A percentile compares a stretch with the other conserved stretches of the same genome.
phyloP scores from a whole-genome alignment of 805 yeast genomes.

The Lipomyces anomalus region DNA sequence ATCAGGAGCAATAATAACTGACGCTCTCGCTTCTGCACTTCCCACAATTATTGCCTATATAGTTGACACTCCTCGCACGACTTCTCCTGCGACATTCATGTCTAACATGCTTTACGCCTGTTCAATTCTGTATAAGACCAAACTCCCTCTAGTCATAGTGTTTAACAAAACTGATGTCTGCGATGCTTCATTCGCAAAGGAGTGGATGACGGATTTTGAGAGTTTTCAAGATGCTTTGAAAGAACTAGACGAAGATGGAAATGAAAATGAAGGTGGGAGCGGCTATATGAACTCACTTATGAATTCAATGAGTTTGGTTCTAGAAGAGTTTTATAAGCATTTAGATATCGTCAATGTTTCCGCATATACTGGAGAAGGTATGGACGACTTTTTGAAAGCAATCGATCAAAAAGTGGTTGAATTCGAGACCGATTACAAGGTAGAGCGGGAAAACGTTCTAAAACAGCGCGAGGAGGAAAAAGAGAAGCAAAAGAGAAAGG shows the following conservation, averaged over 20 bases:
- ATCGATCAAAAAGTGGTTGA: slow-evolving; percentile 86
- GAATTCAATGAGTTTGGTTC: slow-evolving; percentile 90
- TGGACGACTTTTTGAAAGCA: slow-evolving; percentile 80
- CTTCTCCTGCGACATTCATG: slow-evolving; percentile 94
- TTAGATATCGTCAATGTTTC: slow-evolving; percentile 91
- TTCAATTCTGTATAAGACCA: slow-evolving; percentile 90
- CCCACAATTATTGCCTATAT: slow-evolving; percentile 95
- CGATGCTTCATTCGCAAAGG: slow-evolving; percentile 79
- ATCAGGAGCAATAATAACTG: slow-evolving; percentile 92
- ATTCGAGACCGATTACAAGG: slow-evolving; percentile 72
- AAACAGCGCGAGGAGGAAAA: slow-evolving; percentile 74
- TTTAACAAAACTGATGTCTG: slow-evolving; percentile 91
- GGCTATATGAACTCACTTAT: slow-evolving; percentile 93
- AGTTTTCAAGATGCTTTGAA: slow-evolving; percentile 74
- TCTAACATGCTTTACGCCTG: slow-evolving; percentile 98
- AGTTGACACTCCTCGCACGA: slow-evolving; percentile 91
- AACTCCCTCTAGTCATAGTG: slow-evolving; percentile 92
- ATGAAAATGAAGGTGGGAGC: slow-evolving; percentile 53
- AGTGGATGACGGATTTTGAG: slow-evolving; percentile 98
- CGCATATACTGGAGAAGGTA: slow-evolving; percentile 88
- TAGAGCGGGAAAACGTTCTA: slow-evolving; percentile 77
- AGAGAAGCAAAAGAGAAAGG: slow-evolving; percentile 62
- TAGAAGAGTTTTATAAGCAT: slow-evolving; percentile 92
- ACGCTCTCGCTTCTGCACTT: slow-evolving; percentile 89
- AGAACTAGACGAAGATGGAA: slow-evolving; percentile 59